phyloP scores from a whole-genome alignment of 495 filamentous ascomycete species.

The Penicillium manginii region DNA sequence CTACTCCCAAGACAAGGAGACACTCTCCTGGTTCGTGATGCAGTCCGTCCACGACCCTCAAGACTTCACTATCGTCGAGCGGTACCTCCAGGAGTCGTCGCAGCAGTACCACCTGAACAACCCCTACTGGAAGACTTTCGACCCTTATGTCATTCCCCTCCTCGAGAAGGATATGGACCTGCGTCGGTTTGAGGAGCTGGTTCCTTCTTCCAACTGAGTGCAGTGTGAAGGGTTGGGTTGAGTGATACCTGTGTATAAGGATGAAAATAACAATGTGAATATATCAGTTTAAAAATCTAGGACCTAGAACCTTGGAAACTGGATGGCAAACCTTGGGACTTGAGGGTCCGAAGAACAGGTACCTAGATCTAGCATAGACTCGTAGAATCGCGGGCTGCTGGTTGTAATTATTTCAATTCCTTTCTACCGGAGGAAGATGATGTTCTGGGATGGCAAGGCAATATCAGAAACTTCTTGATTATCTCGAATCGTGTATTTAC shows the following conservation, averaged over 20 bases:
- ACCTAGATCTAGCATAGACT: too few relatives aligned
- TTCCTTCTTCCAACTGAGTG: slow-evolving; percentile 10
- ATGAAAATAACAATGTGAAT: neutral
- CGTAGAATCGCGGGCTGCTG: too few relatives aligned
- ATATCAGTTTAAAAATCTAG: too few relatives aligned
- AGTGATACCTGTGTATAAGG: neutral
- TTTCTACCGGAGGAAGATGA: too few relatives aligned
- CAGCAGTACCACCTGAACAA: slow-evolving; percentile 68
- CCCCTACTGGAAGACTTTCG: slow-evolving; percentile 73
- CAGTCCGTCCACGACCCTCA: slow-evolving; percentile 64
- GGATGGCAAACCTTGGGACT: too few relatives aligned
- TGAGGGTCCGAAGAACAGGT: too few relatives aligned
- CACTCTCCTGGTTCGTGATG: slow-evolving; percentile 69
- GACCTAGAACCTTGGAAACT: too few relatives aligned
- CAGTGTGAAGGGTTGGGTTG: neutral
- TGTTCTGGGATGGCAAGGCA: too few relatives aligned
- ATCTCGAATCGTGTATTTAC: neutral
- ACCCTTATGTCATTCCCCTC: slow-evolving; percentile 65
- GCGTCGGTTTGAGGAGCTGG: slow-evolving; percentile 61
- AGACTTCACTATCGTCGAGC: slow-evolving; percentile 72
- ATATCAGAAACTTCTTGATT: too few relatives aligned
- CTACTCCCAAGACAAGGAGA: slow-evolving; percentile 69
- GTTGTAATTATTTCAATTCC: too few relatives aligned
- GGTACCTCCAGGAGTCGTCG: slow-evolving; percentile 59
- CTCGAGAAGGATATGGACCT: slow-evolving; percentile 68